Percentiles rank a stretch among this genome's conserved stretches.
These are phyloP conservation scores for Chrysoporthe puriensis DNA, from an alignment of 2,329 filamentous ascomycete species.

Conservation along the genomic window DNA sequence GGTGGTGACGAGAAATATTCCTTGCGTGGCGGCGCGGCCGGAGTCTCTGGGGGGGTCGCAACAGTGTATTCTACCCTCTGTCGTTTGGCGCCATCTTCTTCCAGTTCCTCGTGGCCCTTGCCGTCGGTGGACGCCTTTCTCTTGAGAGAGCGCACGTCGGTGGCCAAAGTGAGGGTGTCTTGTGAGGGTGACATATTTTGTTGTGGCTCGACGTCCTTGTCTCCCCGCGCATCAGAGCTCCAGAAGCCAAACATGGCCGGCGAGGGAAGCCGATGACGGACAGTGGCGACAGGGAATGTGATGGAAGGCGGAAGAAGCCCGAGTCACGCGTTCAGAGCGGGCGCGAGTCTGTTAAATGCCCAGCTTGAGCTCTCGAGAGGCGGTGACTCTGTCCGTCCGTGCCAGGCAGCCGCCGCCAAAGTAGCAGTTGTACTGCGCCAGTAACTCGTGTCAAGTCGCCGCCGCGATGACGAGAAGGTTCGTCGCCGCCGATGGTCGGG, in stretches of 20 bases:
- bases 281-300: slow-evolving; percentile 36
- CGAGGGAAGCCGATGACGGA: slow-evolving; percentile 35
- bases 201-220: slow-evolving; percentile 52
- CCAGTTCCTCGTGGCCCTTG: slow-evolving; percentile 34
- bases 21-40: slow-evolving; percentile 30
- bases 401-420: slow-evolving; percentile 18
- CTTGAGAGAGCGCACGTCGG: slow-evolving; percentile 40
- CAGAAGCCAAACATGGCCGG: slow-evolving; percentile 63
- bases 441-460: slow-evolving; percentile 3
- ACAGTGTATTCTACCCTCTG: slow-evolving; percentile 42
- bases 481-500: slow-evolving; percentile 5
- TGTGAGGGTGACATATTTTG: slow-evolving; percentile 41
- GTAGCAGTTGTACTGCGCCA: slow-evolving; percentile 21
- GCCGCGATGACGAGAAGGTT: slow-evolving; percentile 20
- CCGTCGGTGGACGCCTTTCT: slow-evolving; percentile 44
- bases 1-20: slow-evolving; percentile 30
- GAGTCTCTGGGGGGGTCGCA: slow-evolving; percentile 33
- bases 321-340: neutral
- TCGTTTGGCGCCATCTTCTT: slow-evolving; percentile 45
- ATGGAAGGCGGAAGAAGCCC: slow-evolving; percentile 12
- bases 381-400: neutral
- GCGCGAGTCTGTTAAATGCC: neutral
- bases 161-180: slow-evolving; percentile 22
- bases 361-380: neutral
- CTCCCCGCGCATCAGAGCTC: slow-evolving; percentile 61